Evolutionary conservation across 768 basidiomycete genomes (phyloP).

Genomic region (Russula olivacea): DNA sequence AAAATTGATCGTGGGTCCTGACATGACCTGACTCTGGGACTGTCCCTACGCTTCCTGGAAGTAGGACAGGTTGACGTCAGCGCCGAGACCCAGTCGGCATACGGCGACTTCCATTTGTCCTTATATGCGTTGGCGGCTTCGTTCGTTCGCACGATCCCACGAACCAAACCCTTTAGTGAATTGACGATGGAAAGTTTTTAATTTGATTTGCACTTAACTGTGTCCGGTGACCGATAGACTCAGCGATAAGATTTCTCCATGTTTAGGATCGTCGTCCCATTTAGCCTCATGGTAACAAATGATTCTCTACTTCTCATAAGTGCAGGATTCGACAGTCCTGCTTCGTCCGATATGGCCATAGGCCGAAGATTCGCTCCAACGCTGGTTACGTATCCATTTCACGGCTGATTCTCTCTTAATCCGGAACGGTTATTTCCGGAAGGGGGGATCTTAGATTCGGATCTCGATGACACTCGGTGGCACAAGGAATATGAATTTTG

Average conservation of each 20-base stretch:
- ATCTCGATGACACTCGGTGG: constrained; percentile 21
- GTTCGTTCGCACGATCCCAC: constrained; percentile 8
- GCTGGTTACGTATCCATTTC: constrained; percentile 20
- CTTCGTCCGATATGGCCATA: constrained; percentile 6
- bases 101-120: constrained; percentile 22
- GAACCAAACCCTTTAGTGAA: constrained; percentile 4
- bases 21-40: constrained; percentile 13
- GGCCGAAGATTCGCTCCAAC: constrained; percentile 18
- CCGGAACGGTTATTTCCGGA: constrained; percentile 21
- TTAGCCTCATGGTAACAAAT: not conserved
- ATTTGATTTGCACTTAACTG: not conserved
- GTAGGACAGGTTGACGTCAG: constrained; percentile 21
- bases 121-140: constrained; percentile 15
- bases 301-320: not conserved
- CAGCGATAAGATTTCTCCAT: constrained; percentile 10
- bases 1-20: constrained; percentile 25
- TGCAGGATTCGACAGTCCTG: not conserved
- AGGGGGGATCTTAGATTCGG: constrained; percentile 11
- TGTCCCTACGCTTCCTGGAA: constrained; percentile 14
- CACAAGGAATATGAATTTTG: constrained; percentile 20
- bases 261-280: constrained; percentile 3
- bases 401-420: constrained; percentile 11
- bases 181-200: constrained; percentile 10
- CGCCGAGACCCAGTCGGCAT: constrained; percentile 19
- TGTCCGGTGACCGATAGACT: constrained; percentile 10